Evolutionary conservation across 108 stramenopile genomes (phyloP), one percentile per base, ranked within the genome.

Genomic region (Craspedostauros australis): DNA sequence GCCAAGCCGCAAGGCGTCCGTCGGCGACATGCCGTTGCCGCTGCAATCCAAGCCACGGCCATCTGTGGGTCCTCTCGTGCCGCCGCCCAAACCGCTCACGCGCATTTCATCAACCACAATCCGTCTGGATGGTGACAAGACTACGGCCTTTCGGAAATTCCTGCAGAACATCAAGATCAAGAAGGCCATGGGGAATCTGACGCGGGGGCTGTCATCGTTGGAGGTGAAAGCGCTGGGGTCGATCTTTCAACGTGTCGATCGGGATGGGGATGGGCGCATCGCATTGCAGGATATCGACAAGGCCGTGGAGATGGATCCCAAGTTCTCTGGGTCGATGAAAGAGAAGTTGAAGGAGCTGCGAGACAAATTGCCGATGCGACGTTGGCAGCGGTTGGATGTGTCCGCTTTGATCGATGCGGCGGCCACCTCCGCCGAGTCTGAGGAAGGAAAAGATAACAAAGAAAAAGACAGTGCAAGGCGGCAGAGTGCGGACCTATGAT

Each of bases 131-230:
- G 49, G 47, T 28, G 18, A 18, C 8, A 23, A 40, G 12, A 36
- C 39, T 12, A 24, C 34, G 9, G 58, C 58, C 46, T 60, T 60
- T 39, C 47, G 39, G 27, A 60, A 60, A 16, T 60, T 60, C 16
- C 39, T 60, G 47, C 37, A 36, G 15, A 38, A 9, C n/a, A 34
- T 49, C 34, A 48, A 49, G 47, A 18, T 60, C 4, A 12, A 24
- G 16, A 60, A 60, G 38, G 58, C 58, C 15, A 38, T 60, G 8
- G 5, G 12, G 7, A 29, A 27, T 1, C 39, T 40, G 7, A 26
- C 36, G 1, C 19, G 39, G 7, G 19, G 16, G 11, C 31, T 60
- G 30, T 49, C 47, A 21, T 39, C 46, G 12, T 7, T 16, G 24
- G 58, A 60, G 49, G 37, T 38, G 25, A 14, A 23, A 18, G 11